phyloP scores from a whole-genome alignment of 2,329 filamentous ascomycete genomes.

The Colletotrichum australisinense region DNA sequence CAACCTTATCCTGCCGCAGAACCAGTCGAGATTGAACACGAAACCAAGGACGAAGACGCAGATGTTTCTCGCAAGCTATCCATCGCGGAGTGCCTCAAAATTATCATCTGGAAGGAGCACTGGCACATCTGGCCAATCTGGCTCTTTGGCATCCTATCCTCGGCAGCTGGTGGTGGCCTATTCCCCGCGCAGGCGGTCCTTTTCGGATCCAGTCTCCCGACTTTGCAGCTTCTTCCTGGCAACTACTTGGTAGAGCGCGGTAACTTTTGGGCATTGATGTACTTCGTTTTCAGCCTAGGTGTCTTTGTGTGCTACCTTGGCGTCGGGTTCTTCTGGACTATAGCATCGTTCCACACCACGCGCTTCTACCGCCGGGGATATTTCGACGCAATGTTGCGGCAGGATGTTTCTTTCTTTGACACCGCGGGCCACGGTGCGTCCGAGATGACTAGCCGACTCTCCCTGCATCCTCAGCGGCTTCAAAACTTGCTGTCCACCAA shows the following conservation, averaged over 20 bases:
- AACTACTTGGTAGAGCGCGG: background rate
- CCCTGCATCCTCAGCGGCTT: background rate
- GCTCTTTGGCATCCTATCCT: background rate
- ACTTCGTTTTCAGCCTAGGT: background rate
- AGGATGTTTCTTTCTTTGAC: constrained; percentile 94
- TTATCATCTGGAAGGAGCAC: background rate
- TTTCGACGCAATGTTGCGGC: constrained; percentile 76
- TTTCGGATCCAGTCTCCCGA: background rate
- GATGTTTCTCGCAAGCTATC: background rate
- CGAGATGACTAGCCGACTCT: background rate
- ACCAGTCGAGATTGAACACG: background rate
- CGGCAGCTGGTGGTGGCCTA: background rate
- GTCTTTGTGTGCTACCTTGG: background rate
- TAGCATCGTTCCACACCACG: background rate
- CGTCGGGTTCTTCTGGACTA: background rate
- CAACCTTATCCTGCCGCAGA: background rate
- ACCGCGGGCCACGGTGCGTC: constrained; percentile 37
- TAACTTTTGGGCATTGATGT: background rate
- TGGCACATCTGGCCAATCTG: background rate
- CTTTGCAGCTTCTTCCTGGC: background rate
- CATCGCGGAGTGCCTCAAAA: background rate
- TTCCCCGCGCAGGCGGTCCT: background rate
- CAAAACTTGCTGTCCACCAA: background rate
- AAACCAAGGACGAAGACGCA: background rate
- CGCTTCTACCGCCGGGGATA: background rate